These are phyloP conservation scores for Hapsidospora chrysogenum DNA, from an alignment of 495 filamentous ascomycete species.

Conservation along the genomic window DNA sequence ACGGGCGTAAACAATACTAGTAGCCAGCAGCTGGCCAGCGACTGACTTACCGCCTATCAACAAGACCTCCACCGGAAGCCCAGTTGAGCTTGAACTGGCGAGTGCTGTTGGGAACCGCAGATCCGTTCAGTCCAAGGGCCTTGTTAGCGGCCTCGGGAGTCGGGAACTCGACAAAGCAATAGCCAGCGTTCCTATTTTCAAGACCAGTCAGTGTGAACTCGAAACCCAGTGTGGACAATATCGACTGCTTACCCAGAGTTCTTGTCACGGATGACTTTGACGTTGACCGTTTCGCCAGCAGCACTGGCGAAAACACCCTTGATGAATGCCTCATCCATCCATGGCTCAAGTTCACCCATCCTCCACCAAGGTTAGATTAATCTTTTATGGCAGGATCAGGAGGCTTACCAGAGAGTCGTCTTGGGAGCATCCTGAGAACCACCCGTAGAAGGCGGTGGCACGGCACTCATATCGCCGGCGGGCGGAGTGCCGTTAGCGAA, in stretches of 20 bases:
- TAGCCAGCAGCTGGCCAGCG: too few species aligned
- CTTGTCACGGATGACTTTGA: conserved; percentile 99
- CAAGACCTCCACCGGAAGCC: conserved; percentile 90
- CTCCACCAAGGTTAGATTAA: conserved; percentile 27
- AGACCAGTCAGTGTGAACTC: conserved; percentile 55
- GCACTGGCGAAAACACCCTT: conserved; percentile 75
- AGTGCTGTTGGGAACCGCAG: conserved; percentile 81
- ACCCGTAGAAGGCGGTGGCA: background rate
- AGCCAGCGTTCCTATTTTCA: conserved; percentile 76
- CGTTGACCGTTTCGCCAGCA: conserved; percentile 84
- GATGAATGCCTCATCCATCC: conserved; percentile 99
- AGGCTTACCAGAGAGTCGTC: conserved; percentile 26
- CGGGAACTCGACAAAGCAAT: conserved; percentile 95
- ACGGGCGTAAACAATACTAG: conserved; percentile 1
- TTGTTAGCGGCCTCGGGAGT: conserved; percentile 75
- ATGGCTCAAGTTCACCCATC: conserved; percentile 99
- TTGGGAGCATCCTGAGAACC: conserved; percentile 13
- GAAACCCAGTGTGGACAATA: background rate
- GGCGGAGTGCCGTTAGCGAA: conserved; percentile 2
- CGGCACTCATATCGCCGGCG: conserved; percentile 1
- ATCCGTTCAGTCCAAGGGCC: conserved; percentile 77
- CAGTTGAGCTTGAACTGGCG: conserved; percentile 98
- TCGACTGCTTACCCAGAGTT: conserved; percentile 88
- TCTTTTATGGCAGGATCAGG: background rate
- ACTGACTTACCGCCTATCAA: conserved; percentile 75